phyloP scores from a whole-genome alignment of 352 stramenopile species.

The Pythium chondricola region DNA sequence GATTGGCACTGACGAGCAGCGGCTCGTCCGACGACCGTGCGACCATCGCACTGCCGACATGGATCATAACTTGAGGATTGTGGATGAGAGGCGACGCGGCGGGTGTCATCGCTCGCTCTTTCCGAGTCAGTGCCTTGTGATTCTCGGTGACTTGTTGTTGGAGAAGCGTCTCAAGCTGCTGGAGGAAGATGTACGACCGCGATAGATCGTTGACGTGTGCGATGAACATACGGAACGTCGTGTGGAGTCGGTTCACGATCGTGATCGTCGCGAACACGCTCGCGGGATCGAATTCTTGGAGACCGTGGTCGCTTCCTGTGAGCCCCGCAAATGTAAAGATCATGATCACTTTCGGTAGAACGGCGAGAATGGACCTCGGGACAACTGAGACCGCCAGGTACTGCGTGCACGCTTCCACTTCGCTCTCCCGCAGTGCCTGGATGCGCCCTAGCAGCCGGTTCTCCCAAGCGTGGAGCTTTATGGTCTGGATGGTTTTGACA shows the following conservation, averaged over 20 bases:
- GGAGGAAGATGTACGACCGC: slow-evolving; percentile 7
- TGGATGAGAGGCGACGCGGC: slow-evolving; percentile 5
- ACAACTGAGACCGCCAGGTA: slow-evolving; percentile 10
- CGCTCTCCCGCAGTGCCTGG: slow-evolving; percentile 1
- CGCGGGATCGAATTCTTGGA: slow-evolving; percentile 16
- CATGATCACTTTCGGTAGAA: slow-evolving; percentile 19
- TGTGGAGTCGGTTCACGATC: slow-evolving; percentile 17
- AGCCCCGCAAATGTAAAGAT: slow-evolving; percentile 19
- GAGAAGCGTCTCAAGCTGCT: slow-evolving; percentile 6
- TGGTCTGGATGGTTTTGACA: slow-evolving; percentile 21
- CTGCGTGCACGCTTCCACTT: slow-evolving; percentile 7
- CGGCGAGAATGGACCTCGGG: slow-evolving; percentile 6
- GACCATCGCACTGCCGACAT: slow-evolving; percentile 14
- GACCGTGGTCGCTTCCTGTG: slow-evolving; percentile 7
- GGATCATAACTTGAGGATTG: slow-evolving; percentile 7
- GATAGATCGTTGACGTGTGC: slow-evolving; percentile 9
- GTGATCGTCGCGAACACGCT: slow-evolving; percentile 15
- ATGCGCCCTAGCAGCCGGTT: slow-evolving; percentile 10
- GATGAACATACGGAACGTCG: slow-evolving; percentile 14
- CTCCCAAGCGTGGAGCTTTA: slow-evolving; percentile 22
- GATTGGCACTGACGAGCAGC: slow-evolving; percentile 6
- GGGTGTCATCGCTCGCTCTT: slow-evolving; percentile 5
- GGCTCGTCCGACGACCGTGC: slow-evolving; percentile 11
- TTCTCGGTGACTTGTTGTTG: not conserved
- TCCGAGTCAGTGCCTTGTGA: slow-evolving; percentile 1